phyloP scores from a whole-genome alignment of 2,329 filamentous ascomycete species.

The Zymoseptoria tritici region DNA sequence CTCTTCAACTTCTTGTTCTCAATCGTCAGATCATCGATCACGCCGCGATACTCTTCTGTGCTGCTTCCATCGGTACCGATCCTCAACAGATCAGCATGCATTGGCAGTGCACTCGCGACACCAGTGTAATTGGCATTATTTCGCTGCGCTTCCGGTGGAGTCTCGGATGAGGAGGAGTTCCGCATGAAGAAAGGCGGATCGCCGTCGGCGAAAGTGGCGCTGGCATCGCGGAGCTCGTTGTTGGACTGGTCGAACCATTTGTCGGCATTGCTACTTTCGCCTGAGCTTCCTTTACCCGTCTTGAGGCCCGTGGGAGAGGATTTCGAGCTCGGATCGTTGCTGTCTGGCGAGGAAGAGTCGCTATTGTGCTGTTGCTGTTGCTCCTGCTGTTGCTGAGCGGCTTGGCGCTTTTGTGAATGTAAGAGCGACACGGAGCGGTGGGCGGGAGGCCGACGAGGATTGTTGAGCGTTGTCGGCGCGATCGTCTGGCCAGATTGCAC shows the following conservation, averaged over 20 bases:
- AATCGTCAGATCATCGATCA: constrained; percentile 81
- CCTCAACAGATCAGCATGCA: constrained; percentile 35
- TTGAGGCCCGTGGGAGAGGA: constrained; percentile 35
- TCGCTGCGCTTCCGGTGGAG: constrained; percentile 30
- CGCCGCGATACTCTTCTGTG: constrained; percentile 67
- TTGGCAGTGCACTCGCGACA: constrained; percentile 15
- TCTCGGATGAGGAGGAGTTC: constrained; percentile 34
- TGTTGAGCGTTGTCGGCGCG: not conserved
- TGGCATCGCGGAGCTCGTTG: constrained; percentile 37
- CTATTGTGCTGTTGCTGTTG: constrained; percentile 12
- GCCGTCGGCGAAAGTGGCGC: constrained; percentile 37
- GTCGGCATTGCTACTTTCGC: constrained; percentile 46
- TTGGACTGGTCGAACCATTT: constrained; percentile 48
- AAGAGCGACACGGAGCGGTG: constrained; percentile 41
- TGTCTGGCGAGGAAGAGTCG: constrained; percentile 14
- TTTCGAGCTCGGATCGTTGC: constrained; percentile 1
- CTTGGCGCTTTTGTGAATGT: constrained; percentile 29
- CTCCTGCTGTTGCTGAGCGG: constrained; percentile 7
- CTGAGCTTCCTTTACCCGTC: constrained; percentile 38
- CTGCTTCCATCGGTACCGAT: constrained; percentile 47
- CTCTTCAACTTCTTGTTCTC: constrained; percentile 74
- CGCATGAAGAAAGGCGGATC: constrained; percentile 36
- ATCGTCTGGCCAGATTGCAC: not conserved
- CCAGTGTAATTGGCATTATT: not conserved
- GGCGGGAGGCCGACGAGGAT: constrained; percentile 35